Base-by-base conservation (phyloP, 805 yeast species). In the Teunomyces kruisii region DNA sequence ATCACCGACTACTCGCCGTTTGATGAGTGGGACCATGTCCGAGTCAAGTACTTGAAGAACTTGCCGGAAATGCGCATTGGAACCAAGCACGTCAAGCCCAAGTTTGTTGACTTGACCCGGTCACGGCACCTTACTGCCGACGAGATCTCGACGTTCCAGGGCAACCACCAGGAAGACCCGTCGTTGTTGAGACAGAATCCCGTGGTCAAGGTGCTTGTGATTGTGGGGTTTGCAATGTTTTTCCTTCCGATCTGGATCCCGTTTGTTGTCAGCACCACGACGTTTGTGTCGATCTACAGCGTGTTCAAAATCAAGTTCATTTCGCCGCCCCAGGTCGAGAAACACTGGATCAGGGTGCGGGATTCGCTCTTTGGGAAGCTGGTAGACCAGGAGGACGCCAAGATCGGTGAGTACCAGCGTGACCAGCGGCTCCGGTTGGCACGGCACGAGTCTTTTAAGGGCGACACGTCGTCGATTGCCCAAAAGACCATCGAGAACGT, bases 1-100 rank as follows among this genome's bases (percentile, higher is more conserved):
- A 84, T 92, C 46, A 75, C 92, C 3, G 75, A 82, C 26, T 77
- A 75, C 48, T 81, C 87, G 44, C 96, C 96, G 1, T 90, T 89
- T 59, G 82, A 81, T 29, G 66, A 70, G 39, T 76, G 79, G 75
- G 75, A 75, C 39, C 57, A 59, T 14, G 60, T 78, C 41, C 74
- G 72, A 33, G 68, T 81, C 45, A 68, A 70, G 28, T 82, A 71
- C 54, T 67, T 82, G 29, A 67, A 71, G 5, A 73, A 70, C 42
- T 56, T 75, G 32, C 80, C 82, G 0, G 57, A 60, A 1, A 65
- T 73, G 5, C 59, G 56, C 15, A 65, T 78, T 12, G 72, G 70
- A 15, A 68, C 65, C 6, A 54, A 60, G 3, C 49, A 54, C 2
- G 74, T 75, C 1, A 58, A 63, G 47, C 80, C 85, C 4, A 70